Conservation (phyloP, 139 green algal genomes). For the Micractinium sp. region DNA sequence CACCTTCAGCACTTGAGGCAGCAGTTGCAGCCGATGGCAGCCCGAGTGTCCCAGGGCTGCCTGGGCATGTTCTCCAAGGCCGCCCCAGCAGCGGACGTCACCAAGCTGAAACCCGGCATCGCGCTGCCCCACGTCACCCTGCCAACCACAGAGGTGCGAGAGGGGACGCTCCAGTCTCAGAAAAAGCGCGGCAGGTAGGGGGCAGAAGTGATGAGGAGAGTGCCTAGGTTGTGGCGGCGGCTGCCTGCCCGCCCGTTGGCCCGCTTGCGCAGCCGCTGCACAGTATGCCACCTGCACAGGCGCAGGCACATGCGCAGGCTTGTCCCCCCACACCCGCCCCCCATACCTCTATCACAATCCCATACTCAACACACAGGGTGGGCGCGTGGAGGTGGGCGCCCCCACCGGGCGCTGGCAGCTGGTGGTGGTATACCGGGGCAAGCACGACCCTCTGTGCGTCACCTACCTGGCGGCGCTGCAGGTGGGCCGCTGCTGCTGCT, state of each 20-base stretch:
- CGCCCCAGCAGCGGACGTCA: not conserved
- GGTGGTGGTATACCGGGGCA: constrained; percentile 62
- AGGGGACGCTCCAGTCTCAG: not conserved
- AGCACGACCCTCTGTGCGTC: constrained; percentile 62
- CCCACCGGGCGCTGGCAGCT: constrained; percentile 67
- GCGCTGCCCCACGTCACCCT: constrained; percentile 55
- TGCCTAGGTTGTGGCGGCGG: not conserved
- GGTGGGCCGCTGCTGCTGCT: not conserved
- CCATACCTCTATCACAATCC: too few relatives aligned
- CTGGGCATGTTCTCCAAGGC: constrained; percentile 38
- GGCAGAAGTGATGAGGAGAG: not conserved
- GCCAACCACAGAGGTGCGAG: constrained; percentile 43
- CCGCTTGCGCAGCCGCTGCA: too few relatives aligned
- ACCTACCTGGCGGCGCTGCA: constrained; percentile 54
- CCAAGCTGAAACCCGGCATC: constrained; percentile 51
- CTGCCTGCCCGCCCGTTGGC: not conserved
- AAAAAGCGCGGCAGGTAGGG: not conserved
- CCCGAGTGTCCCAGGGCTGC: not conserved
- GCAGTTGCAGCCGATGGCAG: not conserved
- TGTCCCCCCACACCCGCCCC: too few relatives aligned
- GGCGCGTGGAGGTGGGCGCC: constrained; percentile 62
- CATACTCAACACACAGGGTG: constrained; percentile 38
- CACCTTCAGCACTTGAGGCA: not conserved
- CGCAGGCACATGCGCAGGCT: too few relatives aligned
- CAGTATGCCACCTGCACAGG: too few relatives aligned